phyloP scores from a whole-genome alignment of 1,284 basidiomycete genomes.

The Filobasidium uniguttulatum region DNA sequence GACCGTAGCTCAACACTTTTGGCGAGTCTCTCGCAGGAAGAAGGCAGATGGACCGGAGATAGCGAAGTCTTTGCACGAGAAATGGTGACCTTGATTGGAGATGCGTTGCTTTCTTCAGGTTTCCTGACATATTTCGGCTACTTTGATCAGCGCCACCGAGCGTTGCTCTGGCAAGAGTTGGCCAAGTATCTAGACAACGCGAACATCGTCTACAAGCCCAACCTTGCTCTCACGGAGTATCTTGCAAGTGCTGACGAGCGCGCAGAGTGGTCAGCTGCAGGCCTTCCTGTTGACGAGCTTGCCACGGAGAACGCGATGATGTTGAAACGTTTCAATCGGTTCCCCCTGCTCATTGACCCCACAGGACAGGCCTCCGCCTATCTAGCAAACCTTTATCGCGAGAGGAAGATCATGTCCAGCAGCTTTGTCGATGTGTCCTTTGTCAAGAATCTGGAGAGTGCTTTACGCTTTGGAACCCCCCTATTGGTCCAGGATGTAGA shows the following conservation, averaged over 20 bases:
- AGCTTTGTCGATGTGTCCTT: constrained; percentile 98
- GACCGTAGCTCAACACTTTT: constrained; percentile 92
- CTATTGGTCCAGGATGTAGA: constrained; percentile 97
- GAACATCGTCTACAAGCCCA: constrained; percentile 82
- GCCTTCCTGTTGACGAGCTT: constrained; percentile 83
- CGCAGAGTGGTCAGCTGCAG: constrained; percentile 87
- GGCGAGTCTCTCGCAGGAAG: constrained; percentile 88
- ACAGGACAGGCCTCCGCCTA: constrained; percentile 96
- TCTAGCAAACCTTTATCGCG: constrained; percentile 85
- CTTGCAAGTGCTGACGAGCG: constrained; percentile 95
- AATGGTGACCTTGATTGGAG: constrained; percentile 97
- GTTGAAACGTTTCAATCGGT: constrained; percentile 95
- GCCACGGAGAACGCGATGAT: constrained; percentile 98
- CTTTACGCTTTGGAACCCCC: constrained; percentile 96
- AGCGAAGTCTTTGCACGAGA: constrained; percentile 94
- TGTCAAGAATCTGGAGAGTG: constrained; percentile 94
- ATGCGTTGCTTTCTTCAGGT: constrained; percentile 87
- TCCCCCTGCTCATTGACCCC: constrained; percentile 95
- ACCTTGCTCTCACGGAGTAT: constrained; percentile 87
- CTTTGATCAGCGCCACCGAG: constrained; percentile 97
- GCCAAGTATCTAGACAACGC: constrained; percentile 72
- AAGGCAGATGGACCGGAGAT: constrained; percentile 84
- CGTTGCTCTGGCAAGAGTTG: constrained; percentile 70
- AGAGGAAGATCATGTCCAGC: constrained; percentile 92
- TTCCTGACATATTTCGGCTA: constrained; percentile 96